Evolutionary conservation across 306 rosid genomes (phyloP), one percentile per base, ranked within the genome.

Genomic region (Trifolium repens): DNA sequence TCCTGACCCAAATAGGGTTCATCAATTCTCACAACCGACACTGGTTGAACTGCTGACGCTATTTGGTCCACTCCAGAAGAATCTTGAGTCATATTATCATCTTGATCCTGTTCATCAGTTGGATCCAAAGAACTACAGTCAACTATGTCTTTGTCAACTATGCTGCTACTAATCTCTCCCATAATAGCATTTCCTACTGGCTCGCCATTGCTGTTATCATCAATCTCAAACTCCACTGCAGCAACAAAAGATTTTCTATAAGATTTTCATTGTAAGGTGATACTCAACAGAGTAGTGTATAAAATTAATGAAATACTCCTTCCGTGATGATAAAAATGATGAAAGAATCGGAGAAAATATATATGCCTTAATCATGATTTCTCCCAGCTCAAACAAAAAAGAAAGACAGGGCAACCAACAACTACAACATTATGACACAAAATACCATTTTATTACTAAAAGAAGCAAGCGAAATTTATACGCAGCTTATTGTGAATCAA

Each of bases 1-100:
- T 94, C 99, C 79, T 87, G 99, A 75, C 99, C 99, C 47, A 87
- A 79, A 83, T 85, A 92, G 15, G 99, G 99, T 83, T 90, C 96
- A 61, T 87, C 96, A 7, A 64, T 84, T 67, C 43, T 61, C 44
- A 73, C 84, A 79, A 84, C 37, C 1, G 89, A 82, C 50, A 82
- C 75, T 15, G 84, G 54, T 30, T 91, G 91, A 74, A 86, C 52
- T 50, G 80, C 86, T n/a, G 80, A 69, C 37, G 84, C 84, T 66
- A 84, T 80, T 34, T 74, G 71, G 62, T 78, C 87, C 76, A 54
- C 78, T 78, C 82, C 92, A 69, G 94, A 79, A 55, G 88, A 88
- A 78, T 86, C 94, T 68, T 67, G 85, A 34, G 79, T 63, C 71
- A 78, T 60, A 72, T 80, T 84, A 73, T 84, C 89, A 75, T 83